A percentile compares a stretch with the other conserved stretches of the same genome.
Evolutionary conservation across 2,329 filamentous ascomycete genomes (phyloP).

Genomic region (Epichloe hybrida): DNA sequence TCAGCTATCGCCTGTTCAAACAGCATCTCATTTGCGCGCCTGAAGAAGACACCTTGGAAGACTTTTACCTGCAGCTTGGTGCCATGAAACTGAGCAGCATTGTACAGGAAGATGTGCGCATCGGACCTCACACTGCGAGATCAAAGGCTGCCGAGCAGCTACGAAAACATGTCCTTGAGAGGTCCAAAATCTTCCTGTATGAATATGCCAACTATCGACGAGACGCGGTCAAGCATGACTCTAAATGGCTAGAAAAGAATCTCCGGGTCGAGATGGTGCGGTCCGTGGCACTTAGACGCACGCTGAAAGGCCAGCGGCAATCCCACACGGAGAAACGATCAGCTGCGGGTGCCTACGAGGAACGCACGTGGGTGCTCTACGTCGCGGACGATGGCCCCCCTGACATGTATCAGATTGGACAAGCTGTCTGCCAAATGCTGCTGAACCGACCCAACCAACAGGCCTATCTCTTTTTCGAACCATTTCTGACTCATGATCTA

Average conservation of each 20-base stretch:
- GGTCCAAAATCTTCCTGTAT: slow-evolving; percentile 80
- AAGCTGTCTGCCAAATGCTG: slow-evolving; percentile 69
- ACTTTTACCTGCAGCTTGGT: slow-evolving; percentile 72
- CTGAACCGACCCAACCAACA: slow-evolving; percentile 75
- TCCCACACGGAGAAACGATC: slow-evolving; percentile 62
- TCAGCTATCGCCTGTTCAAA: slow-evolving; percentile 80
- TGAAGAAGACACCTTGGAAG: slow-evolving; percentile 75
- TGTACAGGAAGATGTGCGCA: slow-evolving; percentile 63
- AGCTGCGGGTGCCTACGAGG: slow-evolving; percentile 48
- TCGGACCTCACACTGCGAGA: slow-evolving; percentile 53
- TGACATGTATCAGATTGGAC: slow-evolving; percentile 86
- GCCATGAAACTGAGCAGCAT: slow-evolving; percentile 62
- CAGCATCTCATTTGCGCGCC: slow-evolving; percentile 73
- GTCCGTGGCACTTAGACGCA: slow-evolving; percentile 62
- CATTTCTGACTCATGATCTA: slow-evolving; percentile 74
- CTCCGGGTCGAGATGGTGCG: slow-evolving; percentile 65
- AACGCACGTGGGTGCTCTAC: slow-evolving; percentile 53
- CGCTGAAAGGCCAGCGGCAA: slow-evolving; percentile 56
- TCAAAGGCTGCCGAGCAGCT: slow-evolving; percentile 57
- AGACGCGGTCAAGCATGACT: slow-evolving; percentile 73
- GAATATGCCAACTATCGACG: slow-evolving; percentile 55
- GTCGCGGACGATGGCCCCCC: slow-evolving; percentile 54
- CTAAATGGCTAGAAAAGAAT: slow-evolving; percentile 81
- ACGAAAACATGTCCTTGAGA: slow-evolving; percentile 71
- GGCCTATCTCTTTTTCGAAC: slow-evolving; percentile 81